A percentile compares a stretch with the other conserved stretches of the same genome.
Evolutionary conservation across 345 rosid species (phyloP).

Genomic region (Geranium rotundifolium): DNA sequence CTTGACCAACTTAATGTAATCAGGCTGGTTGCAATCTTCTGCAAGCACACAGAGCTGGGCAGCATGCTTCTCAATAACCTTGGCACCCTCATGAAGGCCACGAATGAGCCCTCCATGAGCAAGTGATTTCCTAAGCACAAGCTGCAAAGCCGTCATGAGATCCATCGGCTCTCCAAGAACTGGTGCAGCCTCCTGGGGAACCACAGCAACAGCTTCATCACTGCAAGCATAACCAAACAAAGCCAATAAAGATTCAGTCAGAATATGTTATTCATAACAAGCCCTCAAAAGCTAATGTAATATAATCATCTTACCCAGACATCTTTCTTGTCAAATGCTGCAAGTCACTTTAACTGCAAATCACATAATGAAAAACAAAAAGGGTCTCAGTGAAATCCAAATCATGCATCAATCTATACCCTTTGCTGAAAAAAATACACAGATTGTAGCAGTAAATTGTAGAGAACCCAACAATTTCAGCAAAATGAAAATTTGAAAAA

Average conservation of each 20-base stretch:
- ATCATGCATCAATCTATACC: background rate
- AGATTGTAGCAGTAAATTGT: no score
- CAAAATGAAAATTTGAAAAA: no score
- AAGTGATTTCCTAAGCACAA: constrained; percentile 61
- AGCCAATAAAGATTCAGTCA: no score
- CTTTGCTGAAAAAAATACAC: background rate
- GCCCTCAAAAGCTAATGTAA: background rate
- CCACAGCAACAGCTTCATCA: constrained; percentile 52
- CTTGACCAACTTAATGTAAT: constrained; percentile 67
- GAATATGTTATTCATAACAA: no score
- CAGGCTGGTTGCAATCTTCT: constrained; percentile 83
- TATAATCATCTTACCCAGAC: background rate
- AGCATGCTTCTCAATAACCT: constrained; percentile 65
- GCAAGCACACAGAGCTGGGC: constrained; percentile 74
- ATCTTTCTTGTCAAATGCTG: background rate
- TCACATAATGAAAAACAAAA: background rate
- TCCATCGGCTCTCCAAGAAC: constrained; percentile 71
- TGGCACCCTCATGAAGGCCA: constrained; percentile 73
- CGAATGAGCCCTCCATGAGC: constrained; percentile 65
- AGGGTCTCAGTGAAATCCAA: no score
- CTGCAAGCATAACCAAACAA: constrained; percentile 18
- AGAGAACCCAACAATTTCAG: no score
- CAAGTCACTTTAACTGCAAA: background rate
- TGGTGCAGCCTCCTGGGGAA: constrained; percentile 9
- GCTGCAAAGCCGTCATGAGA: constrained; percentile 57